These are phyloP conservation scores for Neurospora sp. DNA, from an alignment of 495 filamentous ascomycete genomes.

Conservation along the genomic window DNA sequence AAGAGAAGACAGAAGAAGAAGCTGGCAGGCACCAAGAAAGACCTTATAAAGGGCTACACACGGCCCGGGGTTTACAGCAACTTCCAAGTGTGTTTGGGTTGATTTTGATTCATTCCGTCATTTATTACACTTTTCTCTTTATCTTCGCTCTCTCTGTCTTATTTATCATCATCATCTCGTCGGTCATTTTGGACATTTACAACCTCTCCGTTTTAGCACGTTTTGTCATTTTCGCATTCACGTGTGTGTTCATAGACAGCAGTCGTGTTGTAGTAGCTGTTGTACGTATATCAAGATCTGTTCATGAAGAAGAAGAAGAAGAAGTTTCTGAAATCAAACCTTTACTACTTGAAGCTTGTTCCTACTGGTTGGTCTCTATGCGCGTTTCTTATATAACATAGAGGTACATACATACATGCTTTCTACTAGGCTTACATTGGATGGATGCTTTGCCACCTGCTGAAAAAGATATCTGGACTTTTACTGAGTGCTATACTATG, in stretches of 20 bases:
- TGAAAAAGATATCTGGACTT: too few species aligned
- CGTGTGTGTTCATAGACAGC: not conserved
- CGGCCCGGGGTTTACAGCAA: too few species aligned
- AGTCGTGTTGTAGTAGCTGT: not conserved
- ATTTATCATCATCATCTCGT: not conserved
- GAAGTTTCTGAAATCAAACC: too few species aligned
- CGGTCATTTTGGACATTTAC: not conserved
- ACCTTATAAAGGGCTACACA: not conserved
- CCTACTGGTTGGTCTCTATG: too few species aligned
- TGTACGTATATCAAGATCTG: not conserved
- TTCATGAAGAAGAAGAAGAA: not conserved
- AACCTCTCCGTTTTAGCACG: not conserved
- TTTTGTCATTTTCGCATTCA: not conserved
- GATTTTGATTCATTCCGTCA: not conserved
- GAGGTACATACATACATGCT: too few species aligned
- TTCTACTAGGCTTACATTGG: too few species aligned
- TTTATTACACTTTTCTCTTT: not conserved
- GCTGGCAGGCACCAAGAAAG: not conserved
- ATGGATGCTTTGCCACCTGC: too few species aligned
- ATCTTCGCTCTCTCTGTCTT: not conserved
- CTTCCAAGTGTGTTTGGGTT: not conserved
- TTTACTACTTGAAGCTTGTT: too few species aligned
- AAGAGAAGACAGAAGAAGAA: not conserved
- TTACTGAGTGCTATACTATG: too few species aligned
- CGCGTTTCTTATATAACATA: too few species aligned